Base-by-base conservation (phyloP, 495 filamentous ascomycete species). In the Lineolata rhizophorae region DNA sequence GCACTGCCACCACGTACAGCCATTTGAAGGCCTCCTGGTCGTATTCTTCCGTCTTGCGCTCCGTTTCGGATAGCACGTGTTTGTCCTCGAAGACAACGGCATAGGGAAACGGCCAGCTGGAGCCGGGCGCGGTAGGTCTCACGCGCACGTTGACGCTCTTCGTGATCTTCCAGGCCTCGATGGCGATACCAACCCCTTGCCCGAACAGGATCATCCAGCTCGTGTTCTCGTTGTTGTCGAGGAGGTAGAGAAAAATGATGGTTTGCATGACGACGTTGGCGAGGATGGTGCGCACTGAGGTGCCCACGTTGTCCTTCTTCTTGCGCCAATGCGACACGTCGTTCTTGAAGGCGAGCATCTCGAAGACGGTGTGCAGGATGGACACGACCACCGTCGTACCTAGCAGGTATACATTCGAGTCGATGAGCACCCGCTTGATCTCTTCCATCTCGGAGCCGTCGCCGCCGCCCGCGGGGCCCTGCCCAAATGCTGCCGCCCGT, bases 101-200 rank as follows among this genome's bases (percentile, higher is more conserved):
- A 50, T 90, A 93, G 0, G 85, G 87, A 26, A 97, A 50, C 22
- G 8, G 8, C 27, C 27, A 30, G 28, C 28, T 17, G 0, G 70
- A 75, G 26, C 62, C 69, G 1, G 69, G 58, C 2, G 65, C 54
- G 0, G 75, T 65, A 2, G 65, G 64, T 9, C 82, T 72, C 36
- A 95, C 40, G 39, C 83, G 74, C 32, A 97, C 80, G 41, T 97
- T 69, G 36, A 97, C 90, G 0, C 82, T 70, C 34, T 92, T 94
- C n/a, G 87, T 97, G 48, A 97, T 70, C 49, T 97, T 97, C 87
- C 87, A 97, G 12, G 87, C 72, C 56, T 97, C 87, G 33, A 97
- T 71, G 5, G 92, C 47, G 40, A 97, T 97, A 22, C 87, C 85
- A 32, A 87, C 70, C 13, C 80, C 87, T 54, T 97, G 87, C 10